Conservation (phyloP, 768 basidiomycete species). For the Lactifluus hygrophoroides region DNA sequence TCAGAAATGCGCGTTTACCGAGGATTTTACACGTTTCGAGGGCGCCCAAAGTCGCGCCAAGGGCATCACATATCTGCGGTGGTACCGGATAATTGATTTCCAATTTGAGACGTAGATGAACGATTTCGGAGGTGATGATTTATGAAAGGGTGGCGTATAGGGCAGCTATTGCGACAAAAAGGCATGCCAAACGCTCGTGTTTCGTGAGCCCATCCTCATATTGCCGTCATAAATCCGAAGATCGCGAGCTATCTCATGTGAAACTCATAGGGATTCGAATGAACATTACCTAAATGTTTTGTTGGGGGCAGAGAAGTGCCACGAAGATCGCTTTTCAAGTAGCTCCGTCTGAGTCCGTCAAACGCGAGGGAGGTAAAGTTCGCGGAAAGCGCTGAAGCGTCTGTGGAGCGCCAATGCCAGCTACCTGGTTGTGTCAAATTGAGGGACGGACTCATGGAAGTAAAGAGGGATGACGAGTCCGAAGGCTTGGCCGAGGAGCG, state of each 20-base stretch:
- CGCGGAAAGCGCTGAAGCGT: background rate
- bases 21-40: background rate
- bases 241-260: background rate
- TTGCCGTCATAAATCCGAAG: constrained; percentile 6
- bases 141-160: background rate
- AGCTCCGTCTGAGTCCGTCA: background rate
- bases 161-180: background rate
- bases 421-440: background rate
- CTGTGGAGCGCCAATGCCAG: background rate
- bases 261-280: background rate
- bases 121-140: background rate
- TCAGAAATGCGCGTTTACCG: background rate
- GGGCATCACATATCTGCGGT: background rate
- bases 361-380: background rate
- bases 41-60: background rate
- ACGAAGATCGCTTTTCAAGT: background rate
- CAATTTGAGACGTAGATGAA: background rate
- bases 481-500: background rate
- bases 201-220: background rate
- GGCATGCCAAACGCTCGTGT: background rate
- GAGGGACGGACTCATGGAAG: background rate
- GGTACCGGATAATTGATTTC: background rate
- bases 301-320: background rate
- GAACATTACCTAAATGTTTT: background rate
- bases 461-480: background rate